Percentiles rank a stretch among this genome's conserved stretches.
Evolutionary conservation across 2,329 filamentous ascomycete species (phyloP).

Genomic region (Colletotrichum sp.): DNA sequence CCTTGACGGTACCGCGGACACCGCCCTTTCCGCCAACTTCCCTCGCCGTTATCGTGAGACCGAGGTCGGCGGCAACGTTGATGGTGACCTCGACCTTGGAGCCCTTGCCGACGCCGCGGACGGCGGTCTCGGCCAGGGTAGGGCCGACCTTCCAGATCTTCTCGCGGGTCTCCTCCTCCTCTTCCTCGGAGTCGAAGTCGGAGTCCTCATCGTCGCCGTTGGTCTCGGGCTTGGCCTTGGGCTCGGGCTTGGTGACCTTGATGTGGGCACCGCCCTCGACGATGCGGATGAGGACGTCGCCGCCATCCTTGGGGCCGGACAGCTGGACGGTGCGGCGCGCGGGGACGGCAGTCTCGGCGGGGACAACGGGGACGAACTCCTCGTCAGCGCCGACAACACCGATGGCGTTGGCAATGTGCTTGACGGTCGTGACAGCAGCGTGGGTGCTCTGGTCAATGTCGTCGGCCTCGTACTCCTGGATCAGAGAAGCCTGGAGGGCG

Average conservation of each 20-base stretch:
- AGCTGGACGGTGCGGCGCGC: conserved; percentile 86
- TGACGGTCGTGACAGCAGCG: conserved; percentile 91
- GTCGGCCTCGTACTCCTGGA: conserved; percentile 91
- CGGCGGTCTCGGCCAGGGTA: conserved; percentile 81
- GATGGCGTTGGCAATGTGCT: conserved; percentile 87
- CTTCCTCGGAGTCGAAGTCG: conserved; percentile 69
- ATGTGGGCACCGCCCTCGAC: conserved; percentile 90
- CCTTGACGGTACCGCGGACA: conserved; percentile 65
- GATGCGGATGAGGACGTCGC: conserved; percentile 86
- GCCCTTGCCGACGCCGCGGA: conserved; percentile 85
- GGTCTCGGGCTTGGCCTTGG: conserved; percentile 73
- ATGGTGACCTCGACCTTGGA: conserved; percentile 93
- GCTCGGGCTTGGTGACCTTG: conserved; percentile 88
- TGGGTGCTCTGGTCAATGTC: conserved; percentile 97
- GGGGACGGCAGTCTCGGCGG: conserved; percentile 87
- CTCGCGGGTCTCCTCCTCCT: conserved; percentile 86
- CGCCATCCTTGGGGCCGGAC: conserved; percentile 76
- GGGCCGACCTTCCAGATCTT: conserved; percentile 91
- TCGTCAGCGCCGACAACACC: conserved; percentile 77
- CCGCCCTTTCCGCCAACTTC: conserved; percentile 90
- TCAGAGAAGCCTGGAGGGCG: conserved; percentile 91
- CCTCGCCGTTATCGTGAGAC: conserved; percentile 79
- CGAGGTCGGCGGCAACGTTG: conserved; percentile 81
- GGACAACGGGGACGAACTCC: conserved; percentile 80
- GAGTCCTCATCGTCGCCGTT: conserved; percentile 68